A percentile compares a stretch with the other conserved stretches of the same genome.
phyloP scores from a whole-genome alignment of 164 flowering plant species.

The Stephania cephalantha region DNA sequence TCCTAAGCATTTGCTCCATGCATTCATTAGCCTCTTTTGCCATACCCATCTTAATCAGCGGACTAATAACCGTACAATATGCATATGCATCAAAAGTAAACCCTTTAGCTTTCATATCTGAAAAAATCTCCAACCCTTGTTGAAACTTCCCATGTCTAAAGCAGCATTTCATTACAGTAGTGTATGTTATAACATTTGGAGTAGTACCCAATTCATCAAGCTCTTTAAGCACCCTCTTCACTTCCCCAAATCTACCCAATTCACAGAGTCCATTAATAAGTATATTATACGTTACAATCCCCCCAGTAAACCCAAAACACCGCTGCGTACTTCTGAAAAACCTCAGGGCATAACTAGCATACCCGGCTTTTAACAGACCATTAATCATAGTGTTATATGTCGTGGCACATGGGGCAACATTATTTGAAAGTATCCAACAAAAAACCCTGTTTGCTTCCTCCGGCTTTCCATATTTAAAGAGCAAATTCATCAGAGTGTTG shows the following conservation, averaged over 20 bases:
- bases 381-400: constrained; percentile 68
- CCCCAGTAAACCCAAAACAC: constrained; percentile 44
- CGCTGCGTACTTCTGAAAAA: constrained; percentile 53
- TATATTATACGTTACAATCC: constrained; percentile 62
- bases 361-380: constrained; percentile 71
- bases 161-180: constrained; percentile 66
- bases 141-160: constrained; percentile 39
- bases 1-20: constrained; percentile 43
- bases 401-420: constrained; percentile 26
- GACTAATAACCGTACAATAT: constrained; percentile 58
- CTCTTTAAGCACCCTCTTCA: constrained; percentile 49
- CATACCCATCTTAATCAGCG: constrained; percentile 50
- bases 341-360: constrained; percentile 43
- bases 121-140: constrained; percentile 52
- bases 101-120: constrained; percentile 61
- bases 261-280: constrained; percentile 78
- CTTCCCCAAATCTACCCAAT: constrained; percentile 33
- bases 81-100: constrained; percentile 67
- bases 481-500: constrained; percentile 70
- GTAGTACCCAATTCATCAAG: constrained; percentile 36
- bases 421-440: constrained; percentile 28
- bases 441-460: constrained; percentile 58
- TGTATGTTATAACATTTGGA: constrained; percentile 74
- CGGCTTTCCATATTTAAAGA: constrained; percentile 53
- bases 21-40: constrained; percentile 45